These are phyloP conservation scores for Globisporangium uncinulatum DNA, from an alignment of 352 stramenopile genomes.

Conservation along the genomic window DNA sequence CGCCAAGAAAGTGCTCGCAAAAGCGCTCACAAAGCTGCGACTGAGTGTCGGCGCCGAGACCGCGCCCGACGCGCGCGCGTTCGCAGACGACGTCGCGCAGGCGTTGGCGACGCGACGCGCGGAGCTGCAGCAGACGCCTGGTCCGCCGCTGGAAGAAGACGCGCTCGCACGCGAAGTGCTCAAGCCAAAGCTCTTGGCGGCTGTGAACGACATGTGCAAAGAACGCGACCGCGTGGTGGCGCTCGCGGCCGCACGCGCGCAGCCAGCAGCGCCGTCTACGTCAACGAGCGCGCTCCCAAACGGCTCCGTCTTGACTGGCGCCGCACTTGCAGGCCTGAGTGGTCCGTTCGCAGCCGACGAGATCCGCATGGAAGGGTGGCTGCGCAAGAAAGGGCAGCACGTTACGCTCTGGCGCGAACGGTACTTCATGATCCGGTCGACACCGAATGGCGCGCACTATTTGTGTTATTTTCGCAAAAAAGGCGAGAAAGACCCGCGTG, in stretches of 20 bases:
- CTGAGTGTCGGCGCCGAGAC: conserved; percentile 54
- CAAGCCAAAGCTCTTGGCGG: conserved; percentile 67
- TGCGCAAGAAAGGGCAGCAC: conserved; percentile 83
- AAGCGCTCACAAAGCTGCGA: conserved; percentile 77
- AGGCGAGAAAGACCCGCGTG: conserved; percentile 75
- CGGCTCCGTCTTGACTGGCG: background rate
- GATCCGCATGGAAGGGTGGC: conserved; percentile 84
- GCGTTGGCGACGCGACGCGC: conserved; percentile 33
- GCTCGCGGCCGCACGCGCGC: background rate
- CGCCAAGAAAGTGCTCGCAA: conserved; percentile 67
- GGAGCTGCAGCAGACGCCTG: conserved; percentile 6
- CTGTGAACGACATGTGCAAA: conserved; percentile 71
- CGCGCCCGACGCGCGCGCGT: conserved; percentile 24
- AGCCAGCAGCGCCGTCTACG: conserved; percentile 1
- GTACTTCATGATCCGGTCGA: conserved; percentile 88
- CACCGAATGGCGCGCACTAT: conserved; percentile 68
- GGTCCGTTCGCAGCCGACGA: conserved; percentile 27
- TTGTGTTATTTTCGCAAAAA: conserved; percentile 84
- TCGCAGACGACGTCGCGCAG: conserved; percentile 55
- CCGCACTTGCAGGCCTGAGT: conserved; percentile 7
- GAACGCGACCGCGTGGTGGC: conserved; percentile 39
- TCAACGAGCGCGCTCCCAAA: conserved; percentile 2
- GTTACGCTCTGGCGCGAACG: conserved; percentile 83
- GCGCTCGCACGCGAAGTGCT: conserved; percentile 56
- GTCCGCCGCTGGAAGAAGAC: conserved; percentile 43